A percentile compares a stretch with the other conserved stretches of the same genome.
Evolutionary conservation across 116 monocot species (phyloP).

Genomic region (Phalaenopsis hybrid): DNA sequence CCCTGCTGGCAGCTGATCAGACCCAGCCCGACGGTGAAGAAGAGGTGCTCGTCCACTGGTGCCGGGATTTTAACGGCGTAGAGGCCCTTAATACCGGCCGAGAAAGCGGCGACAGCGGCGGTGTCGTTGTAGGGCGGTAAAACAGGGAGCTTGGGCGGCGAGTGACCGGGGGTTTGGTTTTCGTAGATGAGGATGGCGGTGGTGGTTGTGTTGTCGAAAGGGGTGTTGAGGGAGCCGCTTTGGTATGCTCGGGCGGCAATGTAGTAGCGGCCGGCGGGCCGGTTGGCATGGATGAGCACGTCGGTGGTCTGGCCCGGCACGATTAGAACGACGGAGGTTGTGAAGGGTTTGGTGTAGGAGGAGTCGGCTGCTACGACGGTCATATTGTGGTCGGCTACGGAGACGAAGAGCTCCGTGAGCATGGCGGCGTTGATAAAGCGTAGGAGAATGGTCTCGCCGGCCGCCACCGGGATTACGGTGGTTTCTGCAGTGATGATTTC

Average conservation of each 20-base stretch:
- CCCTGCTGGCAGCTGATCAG: conserved; percentile 36
- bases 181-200: conserved; percentile 42
- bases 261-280: conserved; percentile 35
- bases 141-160: neutral
- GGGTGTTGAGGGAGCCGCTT: conserved; percentile 16
- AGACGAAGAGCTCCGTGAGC: conserved; percentile 44
- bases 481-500: conserved; percentile 1
- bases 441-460: conserved; percentile 49
- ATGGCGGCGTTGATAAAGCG: conserved; percentile 64
- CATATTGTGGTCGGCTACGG: conserved; percentile 46
- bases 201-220: conserved; percentile 45
- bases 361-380: conserved; percentile 57
- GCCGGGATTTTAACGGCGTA: conserved; percentile 24
- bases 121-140: conserved; percentile 26
- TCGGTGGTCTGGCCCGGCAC: conserved; percentile 64
- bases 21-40: conserved; percentile 35
- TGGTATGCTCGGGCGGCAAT: conserved; percentile 46
- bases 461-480: conserved; percentile 16
- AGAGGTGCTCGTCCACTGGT: conserved; percentile 28
- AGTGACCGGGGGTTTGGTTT: neutral
- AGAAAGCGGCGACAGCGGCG: conserved; percentile 16
- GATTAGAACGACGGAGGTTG: conserved; percentile 30
- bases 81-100: conserved; percentile 19
- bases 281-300: conserved; percentile 35
- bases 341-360: conserved; percentile 51